Evolutionary conservation across 208 protist genomes (phyloP).

Genomic region (Leptomonas seymouri): DNA sequence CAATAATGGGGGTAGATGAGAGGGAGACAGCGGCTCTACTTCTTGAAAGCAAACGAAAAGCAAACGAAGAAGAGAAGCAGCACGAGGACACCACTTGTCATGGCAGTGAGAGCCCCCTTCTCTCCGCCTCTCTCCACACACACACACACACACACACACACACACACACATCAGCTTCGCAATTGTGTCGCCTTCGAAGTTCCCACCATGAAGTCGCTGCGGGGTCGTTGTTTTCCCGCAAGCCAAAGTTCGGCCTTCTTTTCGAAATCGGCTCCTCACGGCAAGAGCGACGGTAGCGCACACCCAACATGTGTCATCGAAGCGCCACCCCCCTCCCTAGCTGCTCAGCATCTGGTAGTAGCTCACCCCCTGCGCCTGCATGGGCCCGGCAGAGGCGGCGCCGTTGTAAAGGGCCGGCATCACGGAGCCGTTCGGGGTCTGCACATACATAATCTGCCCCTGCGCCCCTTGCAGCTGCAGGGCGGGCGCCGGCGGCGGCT

Average conservation of each 20-base stretch:
- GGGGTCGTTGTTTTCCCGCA: too few species aligned
- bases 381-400: background rate
- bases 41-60: background rate
- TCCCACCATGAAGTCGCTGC: too few species aligned
- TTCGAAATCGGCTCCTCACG: too few species aligned
- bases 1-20: too few species aligned
- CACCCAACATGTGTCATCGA: too few species aligned
- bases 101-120: background rate
- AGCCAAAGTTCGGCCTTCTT: too few species aligned
- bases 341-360: constrained; percentile 23
- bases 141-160: background rate
- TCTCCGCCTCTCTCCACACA: background rate
- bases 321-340: too few species aligned
- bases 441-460: constrained; percentile 26
- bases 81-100: background rate
- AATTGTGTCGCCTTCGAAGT: too few species aligned
- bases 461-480: constrained; percentile 7
- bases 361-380: constrained; percentile 14
- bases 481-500: constrained; percentile 15
- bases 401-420: constrained; percentile 26
- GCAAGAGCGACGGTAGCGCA: too few species aligned
- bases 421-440: constrained; percentile 18
- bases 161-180: background rate
- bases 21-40: too few species aligned
- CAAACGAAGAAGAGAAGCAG: background rate